Percentiles rank a stretch among this genome's conserved stretches.
Evolutionary conservation across 1,284 basidiomycete genomes (phyloP).

Genomic region (Rhizopogon parksii): DNA sequence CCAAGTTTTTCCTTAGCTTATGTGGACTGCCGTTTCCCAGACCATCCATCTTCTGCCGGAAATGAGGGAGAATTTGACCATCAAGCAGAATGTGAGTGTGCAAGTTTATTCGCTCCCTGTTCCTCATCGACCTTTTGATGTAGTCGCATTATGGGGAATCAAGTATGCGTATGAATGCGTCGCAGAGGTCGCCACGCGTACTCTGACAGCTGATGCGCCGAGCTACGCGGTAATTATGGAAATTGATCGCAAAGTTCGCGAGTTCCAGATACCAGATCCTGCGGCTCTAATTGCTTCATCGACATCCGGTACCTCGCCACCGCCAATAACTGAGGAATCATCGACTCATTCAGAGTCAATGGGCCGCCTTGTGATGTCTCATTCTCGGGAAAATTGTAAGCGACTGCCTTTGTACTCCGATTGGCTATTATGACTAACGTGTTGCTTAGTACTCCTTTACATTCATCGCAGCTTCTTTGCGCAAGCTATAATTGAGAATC

Average conservation of each 20-base stretch:
- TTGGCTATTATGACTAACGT: slow-evolving; percentile 4
- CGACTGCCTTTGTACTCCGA: slow-evolving; percentile 9
- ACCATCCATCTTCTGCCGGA: slow-evolving; percentile 28
- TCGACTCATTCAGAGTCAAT: slow-evolving; percentile 33
- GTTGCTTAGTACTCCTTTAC: slow-evolving; percentile 50
- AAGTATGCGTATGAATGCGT: slow-evolving; percentile 61
- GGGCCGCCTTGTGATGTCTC: slow-evolving; percentile 44
- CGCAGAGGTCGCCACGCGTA: slow-evolving; percentile 56
- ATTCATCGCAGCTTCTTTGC: slow-evolving; percentile 67
- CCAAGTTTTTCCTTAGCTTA: slow-evolving; percentile 54
- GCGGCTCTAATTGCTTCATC: slow-evolving; percentile 29
- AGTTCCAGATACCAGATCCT: slow-evolving; percentile 51
- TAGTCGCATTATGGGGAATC: slow-evolving; percentile 55
- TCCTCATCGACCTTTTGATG: background rate
- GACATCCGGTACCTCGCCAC: slow-evolving; percentile 10
- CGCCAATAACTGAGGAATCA: slow-evolving; percentile 13
- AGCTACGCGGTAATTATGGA: slow-evolving; percentile 65
- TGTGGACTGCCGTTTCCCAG: slow-evolving; percentile 49
- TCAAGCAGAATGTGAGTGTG: slow-evolving; percentile 20
- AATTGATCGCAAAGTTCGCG: slow-evolving; percentile 62
- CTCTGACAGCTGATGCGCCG: slow-evolving; percentile 56
- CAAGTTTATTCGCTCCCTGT: background rate
- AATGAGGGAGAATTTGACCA: slow-evolving; percentile 21
- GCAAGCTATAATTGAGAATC: slow-evolving; percentile 58
- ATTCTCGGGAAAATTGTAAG: slow-evolving; percentile 52